These are phyloP conservation scores for Luffa aegyptiaca DNA, from an alignment of 306 rosid species.

Conservation along the genomic window DNA sequence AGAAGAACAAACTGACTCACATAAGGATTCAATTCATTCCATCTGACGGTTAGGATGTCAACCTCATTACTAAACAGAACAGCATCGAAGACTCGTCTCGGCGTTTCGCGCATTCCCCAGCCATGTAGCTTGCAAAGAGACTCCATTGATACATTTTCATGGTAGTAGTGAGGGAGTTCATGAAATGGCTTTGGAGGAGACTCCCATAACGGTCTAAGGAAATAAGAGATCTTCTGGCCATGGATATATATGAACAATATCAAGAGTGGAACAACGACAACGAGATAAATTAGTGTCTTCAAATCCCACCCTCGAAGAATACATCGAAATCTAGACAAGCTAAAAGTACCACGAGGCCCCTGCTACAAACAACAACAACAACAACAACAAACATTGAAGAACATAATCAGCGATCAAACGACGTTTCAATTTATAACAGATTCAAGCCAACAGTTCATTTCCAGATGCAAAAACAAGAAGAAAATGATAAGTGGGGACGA, in stretches of 20 bases:
- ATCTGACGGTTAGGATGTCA: conserved; percentile 64
- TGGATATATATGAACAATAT: conserved; percentile 45
- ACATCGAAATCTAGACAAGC: conserved; percentile 57
- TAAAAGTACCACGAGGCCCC: conserved; percentile 44
- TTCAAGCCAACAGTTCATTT: neutral
- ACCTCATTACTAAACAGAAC: conserved; percentile 72
- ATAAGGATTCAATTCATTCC: conserved; percentile 67
- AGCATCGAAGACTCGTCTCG: conserved; percentile 72
- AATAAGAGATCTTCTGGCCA: conserved; percentile 66
- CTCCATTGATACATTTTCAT: conserved; percentile 61
- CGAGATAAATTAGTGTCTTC: conserved; percentile 31
- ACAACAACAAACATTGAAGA: conserved; percentile 7
- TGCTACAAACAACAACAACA: conserved; percentile 17
- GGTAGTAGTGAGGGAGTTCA: conserved; percentile 68
- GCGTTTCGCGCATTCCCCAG: conserved; percentile 64
- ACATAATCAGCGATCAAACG: neutral
- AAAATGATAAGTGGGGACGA: neutral
- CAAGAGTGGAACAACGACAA: conserved; percentile 38
- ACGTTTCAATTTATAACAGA: neutral
- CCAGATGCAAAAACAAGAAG: neutral
- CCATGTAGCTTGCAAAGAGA: conserved; percentile 72
- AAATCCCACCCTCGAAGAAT: conserved; percentile 52
- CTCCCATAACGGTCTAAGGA: conserved; percentile 82
- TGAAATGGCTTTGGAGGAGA: conserved; percentile 70
- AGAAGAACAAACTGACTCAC: conserved; percentile 63